Percentiles rank a stretch among this genome's conserved stretches.
Conservation (phyloP, 306 rosid genomes). For the Cotoneaster glaucophyllus region DNA sequence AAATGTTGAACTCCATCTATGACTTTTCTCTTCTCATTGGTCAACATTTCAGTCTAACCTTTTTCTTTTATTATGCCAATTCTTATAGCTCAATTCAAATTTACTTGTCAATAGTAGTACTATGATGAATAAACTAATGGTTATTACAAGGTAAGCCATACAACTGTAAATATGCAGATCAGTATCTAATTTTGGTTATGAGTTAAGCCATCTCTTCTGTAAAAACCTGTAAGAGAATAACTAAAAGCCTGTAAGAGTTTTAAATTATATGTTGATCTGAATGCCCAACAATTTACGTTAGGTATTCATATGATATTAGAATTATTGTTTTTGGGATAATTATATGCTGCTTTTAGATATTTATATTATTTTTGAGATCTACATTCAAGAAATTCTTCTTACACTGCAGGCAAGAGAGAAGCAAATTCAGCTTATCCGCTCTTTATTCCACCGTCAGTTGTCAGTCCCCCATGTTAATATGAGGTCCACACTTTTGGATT, state of each 20-base stretch:
- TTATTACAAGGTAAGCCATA: background rate
- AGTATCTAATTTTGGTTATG: background rate
- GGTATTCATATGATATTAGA: background rate
- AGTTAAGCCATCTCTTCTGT: background rate
- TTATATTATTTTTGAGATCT: slow-evolving; percentile 2
- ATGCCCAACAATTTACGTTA: background rate
- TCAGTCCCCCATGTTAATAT: slow-evolving; percentile 73
- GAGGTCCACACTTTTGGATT: slow-evolving; percentile 57
- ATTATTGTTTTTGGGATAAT: background rate
- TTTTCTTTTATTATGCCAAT: background rate
- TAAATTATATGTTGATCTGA: background rate
- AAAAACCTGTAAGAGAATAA: background rate
- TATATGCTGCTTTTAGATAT: background rate
- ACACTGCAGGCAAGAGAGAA: slow-evolving; percentile 62
- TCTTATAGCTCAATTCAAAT: background rate
- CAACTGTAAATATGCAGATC: background rate
- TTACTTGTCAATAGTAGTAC: background rate
- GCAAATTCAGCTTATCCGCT: slow-evolving; percentile 60
- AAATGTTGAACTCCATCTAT: background rate
- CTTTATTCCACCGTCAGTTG: slow-evolving; percentile 80
- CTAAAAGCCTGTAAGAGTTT: background rate
- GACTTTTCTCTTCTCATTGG: background rate
- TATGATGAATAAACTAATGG: background rate
- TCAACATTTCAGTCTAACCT: background rate
- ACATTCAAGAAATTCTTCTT: slow-evolving; percentile 16